Conservation (phyloP, 495 filamentous ascomycete genomes). For the Podospora anserina region DNA sequence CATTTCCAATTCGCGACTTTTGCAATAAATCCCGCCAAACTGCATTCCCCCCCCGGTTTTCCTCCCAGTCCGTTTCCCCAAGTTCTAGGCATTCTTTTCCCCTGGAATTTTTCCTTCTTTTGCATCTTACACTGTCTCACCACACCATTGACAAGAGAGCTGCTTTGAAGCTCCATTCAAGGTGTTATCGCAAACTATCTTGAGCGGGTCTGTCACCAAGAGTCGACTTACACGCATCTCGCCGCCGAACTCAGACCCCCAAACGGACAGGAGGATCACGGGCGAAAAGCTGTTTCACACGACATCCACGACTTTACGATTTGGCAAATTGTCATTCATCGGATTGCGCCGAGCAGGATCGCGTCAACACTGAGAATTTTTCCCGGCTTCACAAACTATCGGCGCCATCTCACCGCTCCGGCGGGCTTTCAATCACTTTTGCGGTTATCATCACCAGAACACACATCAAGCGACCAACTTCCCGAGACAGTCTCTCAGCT, state of each 20-base stretch:
- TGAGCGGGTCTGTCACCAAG: background rate
- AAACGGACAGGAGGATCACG: background rate
- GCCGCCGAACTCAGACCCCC: slow-evolving; percentile 3
- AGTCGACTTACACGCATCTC: background rate
- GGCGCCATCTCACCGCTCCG: background rate
- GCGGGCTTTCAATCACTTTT: background rate
- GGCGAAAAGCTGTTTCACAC: background rate
- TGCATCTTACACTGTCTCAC: slow-evolving; percentile 1
- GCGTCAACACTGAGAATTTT: background rate
- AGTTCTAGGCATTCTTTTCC: slow-evolving; percentile 1
- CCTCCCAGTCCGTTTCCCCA: slow-evolving; percentile 8
- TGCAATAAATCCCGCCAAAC: slow-evolving; percentile 25
- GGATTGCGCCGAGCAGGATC: background rate
- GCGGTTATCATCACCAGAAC: background rate
- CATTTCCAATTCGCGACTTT: slow-evolving; percentile 17
- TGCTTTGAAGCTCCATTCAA: background rate
- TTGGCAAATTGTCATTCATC: background rate
- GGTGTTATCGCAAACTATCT: background rate
- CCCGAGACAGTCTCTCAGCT: slow-evolving; percentile 1
- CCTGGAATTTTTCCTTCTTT: slow-evolving; percentile 13
- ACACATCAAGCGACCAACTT: background rate
- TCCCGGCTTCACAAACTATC: background rate
- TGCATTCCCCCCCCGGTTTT: slow-evolving; percentile 14
- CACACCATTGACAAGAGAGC: background rate
- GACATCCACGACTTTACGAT: background rate